phyloP scores from a whole-genome alignment of 2,329 filamentous ascomycete species.

The Sclerotinia spermophila region DNA sequence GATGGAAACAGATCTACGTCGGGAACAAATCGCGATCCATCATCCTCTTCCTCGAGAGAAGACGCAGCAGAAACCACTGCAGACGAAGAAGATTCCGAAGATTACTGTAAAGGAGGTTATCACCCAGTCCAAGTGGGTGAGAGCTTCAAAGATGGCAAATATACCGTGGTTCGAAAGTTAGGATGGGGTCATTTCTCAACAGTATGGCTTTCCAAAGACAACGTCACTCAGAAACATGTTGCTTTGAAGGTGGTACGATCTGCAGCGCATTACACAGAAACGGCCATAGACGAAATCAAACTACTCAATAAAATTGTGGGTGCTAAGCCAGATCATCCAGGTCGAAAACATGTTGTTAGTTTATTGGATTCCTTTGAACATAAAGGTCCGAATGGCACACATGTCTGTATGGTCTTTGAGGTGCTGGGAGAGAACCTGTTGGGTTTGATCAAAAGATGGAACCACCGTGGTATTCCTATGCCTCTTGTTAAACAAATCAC shows the following conservation, averaged over 20 bases:
- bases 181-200: constrained; percentile 99
- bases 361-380: constrained; percentile 96
- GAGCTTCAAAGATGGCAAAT: constrained; percentile 95
- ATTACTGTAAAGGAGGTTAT: constrained; percentile 99
- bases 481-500: constrained; percentile 97
- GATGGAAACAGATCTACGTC: constrained; percentile 33
- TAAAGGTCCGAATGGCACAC: constrained; percentile 91
- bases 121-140: constrained; percentile 93
- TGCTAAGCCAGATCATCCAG: constrained; percentile 90
- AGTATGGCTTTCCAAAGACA: constrained; percentile 82
- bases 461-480: constrained; percentile 95
- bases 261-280: constrained; percentile 97
- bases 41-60: constrained; percentile 69
- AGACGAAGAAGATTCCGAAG: constrained; percentile 97
- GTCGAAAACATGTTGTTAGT: constrained; percentile 92
- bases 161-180: constrained; percentile 92
- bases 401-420: constrained; percentile 99
- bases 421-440: constrained; percentile 93
- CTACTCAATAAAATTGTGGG: constrained; percentile 94
- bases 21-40: constrained; percentile 44
- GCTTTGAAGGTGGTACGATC: constrained; percentile 97
- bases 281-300: constrained; percentile 98
- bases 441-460: constrained; percentile 96
- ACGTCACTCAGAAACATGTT: constrained; percentile 85
- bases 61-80: constrained; percentile 87